phyloP scores from a whole-genome alignment of 2,329 filamentous ascomycete genomes.

The Keithomyces neogunnii region DNA sequence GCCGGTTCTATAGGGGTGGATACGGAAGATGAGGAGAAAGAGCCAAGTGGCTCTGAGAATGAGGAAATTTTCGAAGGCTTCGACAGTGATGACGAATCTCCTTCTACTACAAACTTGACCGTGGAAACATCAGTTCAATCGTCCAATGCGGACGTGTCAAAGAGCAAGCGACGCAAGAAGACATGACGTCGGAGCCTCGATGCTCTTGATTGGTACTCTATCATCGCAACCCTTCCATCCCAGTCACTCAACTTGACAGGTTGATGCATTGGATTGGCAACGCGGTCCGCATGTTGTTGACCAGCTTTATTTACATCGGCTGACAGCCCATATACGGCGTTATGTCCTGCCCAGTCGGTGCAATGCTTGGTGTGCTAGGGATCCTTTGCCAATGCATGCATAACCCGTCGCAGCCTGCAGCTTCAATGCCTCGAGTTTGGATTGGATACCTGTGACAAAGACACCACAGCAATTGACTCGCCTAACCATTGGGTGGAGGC shows the following conservation, averaged over 20 bases:
- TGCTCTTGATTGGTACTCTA: background rate
- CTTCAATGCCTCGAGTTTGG: too few relatives aligned
- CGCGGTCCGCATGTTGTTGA: too few relatives aligned
- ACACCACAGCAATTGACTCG: too few relatives aligned
- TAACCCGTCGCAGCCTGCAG: too few relatives aligned
- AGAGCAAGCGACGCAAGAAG: background rate
- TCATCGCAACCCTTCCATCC: background rate
- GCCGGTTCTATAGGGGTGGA: slow-evolving; percentile 27
- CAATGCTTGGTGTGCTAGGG: too few relatives aligned
- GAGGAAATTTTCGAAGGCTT: slow-evolving; percentile 31
- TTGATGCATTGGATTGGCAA: too few relatives aligned
- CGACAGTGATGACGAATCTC: slow-evolving; percentile 23
- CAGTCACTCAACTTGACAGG: background rate
- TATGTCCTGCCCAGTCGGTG: too few relatives aligned
- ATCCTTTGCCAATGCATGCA: too few relatives aligned
- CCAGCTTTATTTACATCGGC: too few relatives aligned
- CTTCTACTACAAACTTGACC: background rate
- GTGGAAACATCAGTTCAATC: background rate
- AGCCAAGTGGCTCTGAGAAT: slow-evolving; percentile 26
- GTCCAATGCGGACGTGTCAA: background rate
- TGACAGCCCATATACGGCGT: too few relatives aligned
- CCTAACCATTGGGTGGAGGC: too few relatives aligned
- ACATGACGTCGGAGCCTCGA: background rate
- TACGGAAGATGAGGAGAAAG: slow-evolving; percentile 17
- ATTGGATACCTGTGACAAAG: too few relatives aligned